Conservation (phyloP, 495 filamentous ascomycete genomes). For the Penicillium lividum region DNA sequence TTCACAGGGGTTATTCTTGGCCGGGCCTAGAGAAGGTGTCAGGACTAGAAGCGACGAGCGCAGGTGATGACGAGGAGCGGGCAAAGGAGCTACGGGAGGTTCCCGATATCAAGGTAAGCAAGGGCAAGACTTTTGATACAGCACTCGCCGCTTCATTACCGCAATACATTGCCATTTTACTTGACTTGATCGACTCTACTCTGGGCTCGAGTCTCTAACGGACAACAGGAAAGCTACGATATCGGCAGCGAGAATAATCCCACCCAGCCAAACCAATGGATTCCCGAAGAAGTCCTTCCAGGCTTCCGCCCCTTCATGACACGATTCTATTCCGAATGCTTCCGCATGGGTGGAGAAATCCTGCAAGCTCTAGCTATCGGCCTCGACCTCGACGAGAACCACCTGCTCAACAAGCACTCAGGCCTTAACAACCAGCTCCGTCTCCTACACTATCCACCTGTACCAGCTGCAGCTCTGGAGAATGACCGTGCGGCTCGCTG, state of each 20-base stretch:
- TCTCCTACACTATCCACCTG: constrained; percentile 64
- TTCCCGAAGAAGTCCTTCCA: constrained; percentile 56
- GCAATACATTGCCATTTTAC: neutral
- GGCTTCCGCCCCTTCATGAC: constrained; percentile 62
- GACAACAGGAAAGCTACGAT: constrained; percentile 62
- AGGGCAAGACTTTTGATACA: too few species aligned
- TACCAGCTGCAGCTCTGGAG: constrained; percentile 49
- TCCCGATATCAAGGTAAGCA: constrained; percentile 39
- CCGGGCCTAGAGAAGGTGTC: constrained; percentile 66
- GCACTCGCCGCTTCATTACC: neutral
- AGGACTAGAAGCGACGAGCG: constrained; percentile 50
- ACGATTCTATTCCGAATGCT: constrained; percentile 57
- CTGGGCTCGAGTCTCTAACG: neutral
- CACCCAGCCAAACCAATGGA: constrained; percentile 65
- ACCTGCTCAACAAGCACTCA: constrained; percentile 54
- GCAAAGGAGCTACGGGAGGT: constrained; percentile 34
- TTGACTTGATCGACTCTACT: neutral
- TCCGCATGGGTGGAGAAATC: constrained; percentile 43
- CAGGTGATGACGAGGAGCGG: constrained; percentile 39
- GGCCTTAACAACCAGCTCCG: constrained; percentile 64
- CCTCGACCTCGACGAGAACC: constrained; percentile 47
- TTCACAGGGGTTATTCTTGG: constrained; percentile 67
- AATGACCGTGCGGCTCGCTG: constrained; percentile 50
- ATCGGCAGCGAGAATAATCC: constrained; percentile 59
- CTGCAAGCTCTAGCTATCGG: constrained; percentile 56